Evolutionary conservation across 495 filamentous ascomycete species (phyloP).

Genomic region (Hyaloscypha variabilis): DNA sequence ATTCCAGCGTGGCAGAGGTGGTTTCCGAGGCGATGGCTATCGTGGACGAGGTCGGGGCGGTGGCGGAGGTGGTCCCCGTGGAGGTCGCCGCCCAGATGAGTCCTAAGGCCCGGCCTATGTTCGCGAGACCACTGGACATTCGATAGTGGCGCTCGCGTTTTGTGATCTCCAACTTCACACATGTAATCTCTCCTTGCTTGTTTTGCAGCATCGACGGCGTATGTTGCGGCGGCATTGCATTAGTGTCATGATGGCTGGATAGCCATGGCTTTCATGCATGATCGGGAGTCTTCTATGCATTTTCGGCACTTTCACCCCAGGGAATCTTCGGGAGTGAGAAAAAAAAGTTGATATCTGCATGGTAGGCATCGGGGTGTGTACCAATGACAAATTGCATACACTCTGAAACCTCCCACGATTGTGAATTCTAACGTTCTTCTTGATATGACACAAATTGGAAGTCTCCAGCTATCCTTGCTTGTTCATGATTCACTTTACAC

Average conservation of each 20-base stretch:
- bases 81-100: conserved; percentile 28
- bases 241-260: conserved; percentile 31
- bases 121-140: neutral
- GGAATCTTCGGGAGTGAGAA: conserved; percentile 1
- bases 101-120: conserved; percentile 15
- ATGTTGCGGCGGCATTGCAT: conserved; percentile 31
- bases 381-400: conserved; percentile 8
- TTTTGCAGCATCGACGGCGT: conserved; percentile 32
- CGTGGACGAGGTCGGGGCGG: conserved; percentile 44
- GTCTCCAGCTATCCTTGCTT: neutral
- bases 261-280: conserved; percentile 22
- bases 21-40: conserved; percentile 47
- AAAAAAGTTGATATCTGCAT: conserved; percentile 12
- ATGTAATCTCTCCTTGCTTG: conserved; percentile 28
- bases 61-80: conserved; percentile 21
- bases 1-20: conserved; percentile 50
- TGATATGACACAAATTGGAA: neutral
- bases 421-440: neutral
- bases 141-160: neutral
- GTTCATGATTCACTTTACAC: neutral
- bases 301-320: conserved; percentile 11
- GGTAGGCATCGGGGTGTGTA: conserved; percentile 4
- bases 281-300: conserved; percentile 18
- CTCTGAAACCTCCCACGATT: neutral
- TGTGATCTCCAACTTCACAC: conserved; percentile 15